Conservation (phyloP, 306 rosid genomes). For the Begonia loranthoides region DNA sequence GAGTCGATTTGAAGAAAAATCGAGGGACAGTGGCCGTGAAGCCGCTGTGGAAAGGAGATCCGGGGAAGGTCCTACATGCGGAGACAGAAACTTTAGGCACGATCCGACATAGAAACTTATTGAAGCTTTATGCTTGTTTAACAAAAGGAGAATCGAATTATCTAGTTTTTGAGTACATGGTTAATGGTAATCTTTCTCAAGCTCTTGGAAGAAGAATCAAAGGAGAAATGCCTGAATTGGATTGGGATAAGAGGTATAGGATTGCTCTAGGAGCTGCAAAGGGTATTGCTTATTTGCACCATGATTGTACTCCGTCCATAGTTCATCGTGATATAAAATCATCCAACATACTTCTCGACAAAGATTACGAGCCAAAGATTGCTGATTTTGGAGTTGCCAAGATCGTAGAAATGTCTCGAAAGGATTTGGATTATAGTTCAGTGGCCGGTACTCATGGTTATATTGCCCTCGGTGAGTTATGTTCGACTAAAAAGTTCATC, state of each 20-base stretch:
- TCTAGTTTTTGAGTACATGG: slow-evolving; percentile 88
- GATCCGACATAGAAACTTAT: slow-evolving; percentile 68
- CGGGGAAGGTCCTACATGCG: slow-evolving; percentile 54
- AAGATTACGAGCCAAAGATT: slow-evolving; percentile 66
- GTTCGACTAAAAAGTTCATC: too few relatives aligned
- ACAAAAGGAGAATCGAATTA: slow-evolving; percentile 52
- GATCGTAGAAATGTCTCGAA: slow-evolving; percentile 39
- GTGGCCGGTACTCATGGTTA: slow-evolving; percentile 93
- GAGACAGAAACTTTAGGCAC: slow-evolving; percentile 85
- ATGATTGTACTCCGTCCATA: slow-evolving; percentile 74
- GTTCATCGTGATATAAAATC: slow-evolving; percentile 90
- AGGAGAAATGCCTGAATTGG: slow-evolving; percentile 38
- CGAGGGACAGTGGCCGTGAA: slow-evolving; percentile 58
- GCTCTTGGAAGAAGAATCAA: slow-evolving; percentile 57
- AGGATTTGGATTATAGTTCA: slow-evolving; percentile 41
- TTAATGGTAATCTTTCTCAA: slow-evolving; percentile 67
- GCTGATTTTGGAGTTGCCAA: slow-evolving; percentile 96
- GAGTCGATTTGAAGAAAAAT: slow-evolving; percentile 46
- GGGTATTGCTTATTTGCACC: slow-evolving; percentile 89
- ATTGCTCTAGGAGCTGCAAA: slow-evolving; percentile 83
- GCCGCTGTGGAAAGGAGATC: slow-evolving; percentile 52
- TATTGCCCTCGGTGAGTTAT: slow-evolving; percentile 85
- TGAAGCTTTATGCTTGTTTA: slow-evolving; percentile 86
- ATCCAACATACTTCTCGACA: slow-evolving; percentile 78
- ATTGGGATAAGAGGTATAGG: slow-evolving; percentile 69